A percentile compares a stretch with the other conserved stretches of the same genome.
Conservation (phyloP, 129 eudicot species). For the Pulicaria dysenterica region DNA sequence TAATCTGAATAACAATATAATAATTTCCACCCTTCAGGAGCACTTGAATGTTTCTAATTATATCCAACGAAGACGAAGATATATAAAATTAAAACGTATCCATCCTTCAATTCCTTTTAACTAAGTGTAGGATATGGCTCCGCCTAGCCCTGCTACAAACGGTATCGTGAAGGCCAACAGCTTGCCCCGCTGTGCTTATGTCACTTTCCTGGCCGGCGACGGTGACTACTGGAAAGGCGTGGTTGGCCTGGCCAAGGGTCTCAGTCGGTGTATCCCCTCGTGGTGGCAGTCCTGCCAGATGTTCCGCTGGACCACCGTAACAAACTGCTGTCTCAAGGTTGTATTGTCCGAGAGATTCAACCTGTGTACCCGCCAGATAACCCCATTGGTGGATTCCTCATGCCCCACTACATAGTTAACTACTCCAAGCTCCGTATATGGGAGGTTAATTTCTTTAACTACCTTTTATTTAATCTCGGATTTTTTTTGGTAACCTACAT, state of each 20-base stretch:
- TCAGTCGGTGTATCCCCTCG: constrained; percentile 56
- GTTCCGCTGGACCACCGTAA: constrained; percentile 66
- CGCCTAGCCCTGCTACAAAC: too few species aligned
- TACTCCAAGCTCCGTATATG: constrained; percentile 78
- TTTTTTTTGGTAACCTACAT: too few species aligned
- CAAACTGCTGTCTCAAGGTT: constrained; percentile 52
- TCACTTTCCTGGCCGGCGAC: constrained; percentile 64
- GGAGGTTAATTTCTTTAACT: constrained; percentile 35
- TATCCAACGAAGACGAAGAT: too few species aligned
- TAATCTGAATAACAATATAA: too few species aligned
- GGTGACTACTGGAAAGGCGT: constrained; percentile 60
- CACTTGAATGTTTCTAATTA: too few species aligned
- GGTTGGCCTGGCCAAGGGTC: constrained; percentile 65
- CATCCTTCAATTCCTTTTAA: too few species aligned
- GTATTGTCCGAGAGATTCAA: constrained; percentile 51
- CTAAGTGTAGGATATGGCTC: too few species aligned
- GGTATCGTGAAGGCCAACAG: constrained; percentile 24
- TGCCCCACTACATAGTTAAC: constrained; percentile 55
- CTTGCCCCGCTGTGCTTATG: constrained; percentile 45
- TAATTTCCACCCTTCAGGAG: too few species aligned
- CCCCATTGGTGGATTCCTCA: constrained; percentile 43
- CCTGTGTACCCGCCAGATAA: constrained; percentile 47
- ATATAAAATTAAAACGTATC: too few species aligned
- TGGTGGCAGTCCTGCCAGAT: constrained; percentile 63
- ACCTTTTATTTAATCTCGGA: too few species aligned